These are phyloP conservation scores for Letharia columbiana DNA, from an alignment of 495 filamentous ascomycete species.

Conservation along the genomic window DNA sequence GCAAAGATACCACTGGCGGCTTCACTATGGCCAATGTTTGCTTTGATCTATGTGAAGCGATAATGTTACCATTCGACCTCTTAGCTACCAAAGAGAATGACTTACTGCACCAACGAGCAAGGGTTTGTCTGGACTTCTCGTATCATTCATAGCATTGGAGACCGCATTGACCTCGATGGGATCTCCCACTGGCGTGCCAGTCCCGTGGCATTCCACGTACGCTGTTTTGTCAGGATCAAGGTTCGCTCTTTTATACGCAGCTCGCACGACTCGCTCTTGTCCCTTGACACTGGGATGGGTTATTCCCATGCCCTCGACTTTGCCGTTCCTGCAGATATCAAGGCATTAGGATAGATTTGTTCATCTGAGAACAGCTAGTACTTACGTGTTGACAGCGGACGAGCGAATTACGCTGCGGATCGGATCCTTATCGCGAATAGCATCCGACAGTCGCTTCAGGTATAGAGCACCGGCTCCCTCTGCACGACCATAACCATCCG, in stretches of 20 bases:
- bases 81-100: too few species aligned
- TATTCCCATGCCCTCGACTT: slow-evolving; percentile 25
- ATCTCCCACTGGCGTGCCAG: slow-evolving; percentile 33
- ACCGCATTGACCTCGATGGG: slow-evolving; percentile 40
- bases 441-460: slow-evolving; percentile 50
- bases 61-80: too few species aligned
- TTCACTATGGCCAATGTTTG: slow-evolving; percentile 34
- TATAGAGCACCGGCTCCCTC: slow-evolving; percentile 51
- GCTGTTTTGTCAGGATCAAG: slow-evolving; percentile 29
- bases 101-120: slow-evolving; percentile 20
- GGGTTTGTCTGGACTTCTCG: background rate
- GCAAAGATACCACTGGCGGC: slow-evolving; percentile 26
- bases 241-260: too few species aligned
- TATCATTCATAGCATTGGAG: slow-evolving; percentile 28
- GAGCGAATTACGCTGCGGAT: slow-evolving; percentile 50
- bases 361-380: too few species aligned
- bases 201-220: slow-evolving; percentile 39
- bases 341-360: too few species aligned
- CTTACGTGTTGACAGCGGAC: slow-evolving; percentile 41
- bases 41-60: slow-evolving; percentile 22
- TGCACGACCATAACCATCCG: slow-evolving; percentile 53
- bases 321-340: slow-evolving; percentile 3
- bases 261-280: too few species aligned
- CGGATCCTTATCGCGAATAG: slow-evolving; percentile 41
- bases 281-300: slow-evolving; percentile 28